Evolutionary conservation across 2,329 filamentous ascomycete species (phyloP), one percentile per base, ranked within the genome.

Genomic region (Chaetomiaceae sp.): DNA sequence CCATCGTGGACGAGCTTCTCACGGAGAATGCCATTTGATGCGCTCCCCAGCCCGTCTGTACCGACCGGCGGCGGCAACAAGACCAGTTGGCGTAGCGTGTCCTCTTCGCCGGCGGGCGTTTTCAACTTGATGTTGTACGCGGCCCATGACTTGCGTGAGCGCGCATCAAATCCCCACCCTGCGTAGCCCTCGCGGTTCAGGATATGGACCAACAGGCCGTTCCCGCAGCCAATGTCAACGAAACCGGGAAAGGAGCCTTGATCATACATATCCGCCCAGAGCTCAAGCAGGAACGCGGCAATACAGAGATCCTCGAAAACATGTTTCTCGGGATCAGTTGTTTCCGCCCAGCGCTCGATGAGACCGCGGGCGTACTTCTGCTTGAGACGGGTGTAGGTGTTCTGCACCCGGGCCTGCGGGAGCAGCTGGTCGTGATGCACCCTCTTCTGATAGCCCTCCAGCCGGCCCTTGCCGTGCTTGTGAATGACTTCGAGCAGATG

Each of bases 271-370:
- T 84, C 80, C 11, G 71, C 68, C 93, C 93, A 98, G 2, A 97
- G 69, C 68, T 96, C 90, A 20, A 97, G 87, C 42, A 97, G 70
- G 58, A 96, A 98, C 0, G 91, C 86, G 0, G 91, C 86, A 52
- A 98, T 96, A 4, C 81, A 78, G 17, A 98, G 69, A 61, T 97
- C 91, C 62, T 98, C 93, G 65, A 96, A 97, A 3, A 97, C 88
- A 61, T 97, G 90, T 64, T 97, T 98, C 14, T 73, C 72, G 0
- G 90, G 87, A 61, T 95, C 89, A 0, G 90, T 97, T 42, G 77
- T 76, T 68, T 97, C 93, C 12, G 81, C 82, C 93, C 91, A 98
- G 1, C 67, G 69, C n/a, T 78, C 66, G 12, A 89, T 83, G 11
- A 98, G 69, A 1, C 66, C 59, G 17, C 78, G 76, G 1, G 88